Conservation (phyloP, 1,139 yeast species). For the Debaryomyces coudertii region DNA sequence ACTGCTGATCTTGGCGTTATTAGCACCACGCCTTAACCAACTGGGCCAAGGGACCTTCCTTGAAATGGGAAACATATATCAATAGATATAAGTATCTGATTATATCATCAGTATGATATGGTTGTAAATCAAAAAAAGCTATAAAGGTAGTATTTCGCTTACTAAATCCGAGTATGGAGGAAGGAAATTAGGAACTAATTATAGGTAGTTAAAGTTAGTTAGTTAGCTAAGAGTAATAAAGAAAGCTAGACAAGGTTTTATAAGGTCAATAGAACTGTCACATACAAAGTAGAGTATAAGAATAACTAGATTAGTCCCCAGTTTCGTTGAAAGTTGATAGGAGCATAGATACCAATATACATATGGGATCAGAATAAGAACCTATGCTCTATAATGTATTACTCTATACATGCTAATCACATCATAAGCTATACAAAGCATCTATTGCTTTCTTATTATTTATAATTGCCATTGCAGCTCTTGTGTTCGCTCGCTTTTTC, state of each 20-base stretch:
- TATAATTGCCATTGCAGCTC: slow-evolving; percentile 51
- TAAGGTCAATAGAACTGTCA: not conserved
- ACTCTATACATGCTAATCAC: not conserved
- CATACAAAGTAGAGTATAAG: not conserved
- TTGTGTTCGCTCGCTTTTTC: slow-evolving; percentile 48
- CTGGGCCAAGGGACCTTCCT: slow-evolving; percentile 27
- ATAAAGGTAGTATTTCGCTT: too few relatives aligned
- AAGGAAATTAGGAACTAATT: not conserved
- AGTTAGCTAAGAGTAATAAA: not conserved
- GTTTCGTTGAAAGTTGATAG: not conserved
- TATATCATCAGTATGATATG: too few relatives aligned
- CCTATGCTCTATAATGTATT: not conserved
- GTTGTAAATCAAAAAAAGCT: too few relatives aligned
- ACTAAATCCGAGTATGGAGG: too few relatives aligned
- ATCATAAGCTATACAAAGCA: slow-evolving; percentile 3
- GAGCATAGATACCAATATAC: not conserved
- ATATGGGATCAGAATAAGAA: not conserved
- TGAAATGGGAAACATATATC: not conserved
- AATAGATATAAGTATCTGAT: too few relatives aligned
- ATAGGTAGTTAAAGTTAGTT: not conserved
- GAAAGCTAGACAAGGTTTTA: not conserved
- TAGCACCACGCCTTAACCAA: slow-evolving; percentile 75
- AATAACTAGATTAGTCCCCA: not conserved
- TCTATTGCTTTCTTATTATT: slow-evolving; percentile 34
- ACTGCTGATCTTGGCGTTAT: slow-evolving; percentile 84